Base-by-base conservation (phyloP, 768 basidiomycete species). In the Amanita exitialis region DNA sequence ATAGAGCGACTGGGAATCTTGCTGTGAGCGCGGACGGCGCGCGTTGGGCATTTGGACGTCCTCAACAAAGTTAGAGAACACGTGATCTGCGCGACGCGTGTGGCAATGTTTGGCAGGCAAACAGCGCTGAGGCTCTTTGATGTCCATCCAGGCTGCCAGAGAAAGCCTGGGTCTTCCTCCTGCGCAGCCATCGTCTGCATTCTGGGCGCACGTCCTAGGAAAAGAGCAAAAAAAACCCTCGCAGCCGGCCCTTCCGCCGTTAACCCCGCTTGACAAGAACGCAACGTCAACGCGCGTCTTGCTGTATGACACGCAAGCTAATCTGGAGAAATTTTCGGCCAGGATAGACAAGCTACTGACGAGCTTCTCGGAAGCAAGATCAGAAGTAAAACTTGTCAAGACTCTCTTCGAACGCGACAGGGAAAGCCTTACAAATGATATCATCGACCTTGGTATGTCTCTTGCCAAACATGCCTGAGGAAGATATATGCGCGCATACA, bases 271-370 rank as follows among this genome's bases (percentile, higher is more conserved):
- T 25, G 85, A 88, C 66, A 86, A 76, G 57, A 75, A 76, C 8
- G 78, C 75, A 10, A 83, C 84, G 3, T 83, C 86, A 5, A 82
- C 82, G 67, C 77, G 85, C 36, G 74, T 87, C 56, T 72, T 88
- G 10, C 66, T 89, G 18, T 78, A 87, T 56, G 86, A 88, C 60
- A 86, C 83, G 0, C 83, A 86, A 51, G 76, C 75, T 18, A 78
- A 81, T 54, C 71, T 88, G 32, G 83, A 89, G 63, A 76, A 69
- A 57, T 87, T 88, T 53, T 77, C 81, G 0, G 66, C 66, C 6
- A 73, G 74, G 27, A 75, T 82, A 12, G 79, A 77, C 38, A 64
- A 64, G n/a, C 69, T 87, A 20, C 63, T 77, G 1, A 62, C 63
- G 9, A 71, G 66, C 28, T 69, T 84, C 10, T 76, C 79, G 12